Percentiles rank a stretch among this genome's conserved stretches.
These are phyloP conservation scores for Cucumis sativus DNA, from an alignment of 306 rosid genomes.

Conservation along the genomic window DNA sequence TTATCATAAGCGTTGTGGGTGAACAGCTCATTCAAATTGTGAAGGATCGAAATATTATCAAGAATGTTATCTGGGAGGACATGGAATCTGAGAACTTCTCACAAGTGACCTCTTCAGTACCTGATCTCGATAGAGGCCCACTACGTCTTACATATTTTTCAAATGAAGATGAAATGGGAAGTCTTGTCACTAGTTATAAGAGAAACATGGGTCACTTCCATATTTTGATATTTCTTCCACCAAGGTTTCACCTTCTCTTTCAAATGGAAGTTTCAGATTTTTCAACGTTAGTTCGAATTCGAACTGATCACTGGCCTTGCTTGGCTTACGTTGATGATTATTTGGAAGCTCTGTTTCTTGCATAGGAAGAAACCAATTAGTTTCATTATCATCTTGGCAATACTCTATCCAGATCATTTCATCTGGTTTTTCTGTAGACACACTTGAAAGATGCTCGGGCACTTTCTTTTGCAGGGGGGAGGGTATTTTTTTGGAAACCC, in stretches of 20 bases:
- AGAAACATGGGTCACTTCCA: constrained; percentile 56
- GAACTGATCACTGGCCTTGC: constrained; percentile 98
- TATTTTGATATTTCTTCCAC: constrained; percentile 85
- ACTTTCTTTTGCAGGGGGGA: background rate
- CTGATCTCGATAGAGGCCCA: constrained; percentile 36
- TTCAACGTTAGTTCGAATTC: constrained; percentile 81
- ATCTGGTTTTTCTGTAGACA: background rate
- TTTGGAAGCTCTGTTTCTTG: constrained; percentile 77
- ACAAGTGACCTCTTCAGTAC: constrained; percentile 19
- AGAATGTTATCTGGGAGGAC: constrained; percentile 53
- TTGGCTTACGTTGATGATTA: constrained; percentile 93
- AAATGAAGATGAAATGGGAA: constrained; percentile 38
- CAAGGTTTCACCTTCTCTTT: constrained; percentile 90
- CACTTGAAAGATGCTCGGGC: background rate
- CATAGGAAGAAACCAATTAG: constrained; percentile 20
- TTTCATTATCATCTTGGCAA: background rate
- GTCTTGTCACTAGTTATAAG: constrained; percentile 24
- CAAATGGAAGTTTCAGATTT: constrained; percentile 81
- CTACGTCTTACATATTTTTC: constrained; percentile 62
- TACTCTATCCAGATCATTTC: background rate
- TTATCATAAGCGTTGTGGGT: constrained; percentile 70
- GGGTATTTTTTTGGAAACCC: constrained; percentile 6
- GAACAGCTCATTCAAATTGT: constrained; percentile 55
- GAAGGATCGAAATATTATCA: constrained; percentile 56
- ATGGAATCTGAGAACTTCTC: constrained; percentile 26